Evolutionary conservation across 257 asterid species (phyloP), one percentile per base, ranked within the genome.

Genomic region (Solanum peruvianum): DNA sequence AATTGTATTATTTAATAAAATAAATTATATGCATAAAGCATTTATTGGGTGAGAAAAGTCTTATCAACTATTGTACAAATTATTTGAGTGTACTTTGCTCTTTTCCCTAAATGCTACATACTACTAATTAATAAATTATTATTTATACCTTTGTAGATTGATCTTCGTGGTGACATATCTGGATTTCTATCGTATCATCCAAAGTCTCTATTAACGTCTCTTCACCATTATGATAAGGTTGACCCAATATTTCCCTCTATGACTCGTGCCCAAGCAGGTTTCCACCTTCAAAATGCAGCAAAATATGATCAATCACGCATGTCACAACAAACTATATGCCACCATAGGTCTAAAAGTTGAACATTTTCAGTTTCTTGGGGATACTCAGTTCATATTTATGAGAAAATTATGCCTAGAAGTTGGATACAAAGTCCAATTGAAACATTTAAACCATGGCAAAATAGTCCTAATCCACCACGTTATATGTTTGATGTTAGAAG

Each of bases 141-240:
- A 14, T 25, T 29, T 72, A 20, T 56, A 15, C 58, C 27, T 23
- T 23, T 42, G n/a, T 92, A 94, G 95, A 87, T 91, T 60, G 98
- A 93, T 92, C 41, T 94, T 23, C 92, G 88, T 13, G 94, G 95
- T 8, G 95, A 93, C 69, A 85, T 93, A 37, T 95, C 95, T 0
- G 97, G 97, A 1, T 94, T 89, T 82, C 11, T 95, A 47, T 94
- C 97, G 29, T 86, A 95, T 2, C 98, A 92, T 87, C 95, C 98
- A 5, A 89, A 89, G 41, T 86, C 42, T 23, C 91, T 93, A 0
- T 29, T 94, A n/a, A 21, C 90, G 39, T 92, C 95, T 66, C 90
- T 93, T 14, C 98, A 94, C 90, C 98, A 94, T 80, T 91, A 89
- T 81, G 98, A 94, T 87, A 67, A 4, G 72, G 90, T 95, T 25